Percentiles rank a stretch among this genome's conserved stretches.
phyloP scores from a whole-genome alignment of 2,329 filamentous ascomycete genomes.

The Aspergillus sp. region DNA sequence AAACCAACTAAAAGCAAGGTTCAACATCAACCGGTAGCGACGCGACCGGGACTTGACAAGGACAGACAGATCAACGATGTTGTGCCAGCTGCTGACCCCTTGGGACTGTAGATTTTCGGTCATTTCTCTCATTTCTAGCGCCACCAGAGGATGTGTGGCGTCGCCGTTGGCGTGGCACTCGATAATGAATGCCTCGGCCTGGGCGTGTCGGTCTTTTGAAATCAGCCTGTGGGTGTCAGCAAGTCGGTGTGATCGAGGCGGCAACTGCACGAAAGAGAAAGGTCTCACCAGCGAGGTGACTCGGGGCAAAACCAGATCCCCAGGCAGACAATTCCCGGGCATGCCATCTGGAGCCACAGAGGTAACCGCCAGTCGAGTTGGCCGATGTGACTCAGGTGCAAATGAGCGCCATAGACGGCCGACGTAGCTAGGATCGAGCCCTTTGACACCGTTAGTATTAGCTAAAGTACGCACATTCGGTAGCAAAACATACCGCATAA shows the following conservation, averaged over 20 bases:
- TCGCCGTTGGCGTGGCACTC: slow-evolving; percentile 65
- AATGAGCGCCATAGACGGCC: slow-evolving; percentile 7
- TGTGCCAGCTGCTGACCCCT: slow-evolving; percentile 1
- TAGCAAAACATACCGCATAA: neutral
- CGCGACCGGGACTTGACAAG: slow-evolving; percentile 10
- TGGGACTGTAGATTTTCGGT: slow-evolving; percentile 23
- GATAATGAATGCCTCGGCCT: slow-evolving; percentile 61
- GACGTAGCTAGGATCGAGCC: slow-evolving; percentile 11
- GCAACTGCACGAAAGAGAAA: too few relatives aligned
- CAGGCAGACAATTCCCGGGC: slow-evolving; percentile 10
- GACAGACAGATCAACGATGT: slow-evolving; percentile 7
- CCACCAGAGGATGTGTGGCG: slow-evolving; percentile 50
- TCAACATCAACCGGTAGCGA: slow-evolving; percentile 11
- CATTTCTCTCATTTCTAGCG: slow-evolving; percentile 45
- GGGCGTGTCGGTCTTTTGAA: slow-evolving; percentile 45
- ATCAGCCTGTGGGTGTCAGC: slow-evolving; percentile 12
- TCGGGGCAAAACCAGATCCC: slow-evolving; percentile 11
- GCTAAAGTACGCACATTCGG: neutral
- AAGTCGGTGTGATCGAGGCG: neutral
- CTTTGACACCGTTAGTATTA: neutral
- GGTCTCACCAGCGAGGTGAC: slow-evolving; percentile 9
- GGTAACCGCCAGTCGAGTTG: slow-evolving; percentile 9
- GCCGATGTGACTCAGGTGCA: neutral
- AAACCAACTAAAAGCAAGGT: slow-evolving; percentile 10
- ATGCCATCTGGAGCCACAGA: slow-evolving; percentile 13